phyloP scores from a whole-genome alignment of 2,329 filamentous ascomycete species.

The Bretziella fagacearum region DNA sequence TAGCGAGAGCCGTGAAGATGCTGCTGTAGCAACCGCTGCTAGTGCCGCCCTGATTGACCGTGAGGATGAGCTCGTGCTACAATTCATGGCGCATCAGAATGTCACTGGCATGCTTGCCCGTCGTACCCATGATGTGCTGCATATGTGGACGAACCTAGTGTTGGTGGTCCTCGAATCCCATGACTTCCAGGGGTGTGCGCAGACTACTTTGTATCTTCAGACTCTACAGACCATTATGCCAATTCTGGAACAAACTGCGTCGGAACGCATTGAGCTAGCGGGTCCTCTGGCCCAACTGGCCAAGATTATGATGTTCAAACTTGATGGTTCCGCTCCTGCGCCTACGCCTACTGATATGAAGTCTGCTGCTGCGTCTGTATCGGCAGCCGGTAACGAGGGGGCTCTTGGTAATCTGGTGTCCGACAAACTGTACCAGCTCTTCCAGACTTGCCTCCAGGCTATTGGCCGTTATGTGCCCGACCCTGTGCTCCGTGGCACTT shows the following conservation, averaged over 20 bases:
- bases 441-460: constrained; percentile 69
- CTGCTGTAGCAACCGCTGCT: constrained; percentile 32
- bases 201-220: constrained; percentile 67
- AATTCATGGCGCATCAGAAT: constrained; percentile 47
- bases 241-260: constrained; percentile 63
- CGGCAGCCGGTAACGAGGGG: not conserved
- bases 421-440: constrained; percentile 80
- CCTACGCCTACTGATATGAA: constrained; percentile 16
- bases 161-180: constrained; percentile 70
- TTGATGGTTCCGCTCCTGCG: constrained; percentile 29
- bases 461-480: constrained; percentile 58
- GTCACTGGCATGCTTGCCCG: constrained; percentile 39
- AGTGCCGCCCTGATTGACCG: constrained; percentile 34
- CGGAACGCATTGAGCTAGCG: constrained; percentile 51
- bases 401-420: constrained; percentile 56
- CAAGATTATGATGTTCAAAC: constrained; percentile 51
- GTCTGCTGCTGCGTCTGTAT: constrained; percentile 25
- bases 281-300: constrained; percentile 63
- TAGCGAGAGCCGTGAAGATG: constrained; percentile 38
- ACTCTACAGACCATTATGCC: constrained; percentile 76
- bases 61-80: constrained; percentile 43
- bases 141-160: constrained; percentile 70
- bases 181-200: constrained; percentile 55
- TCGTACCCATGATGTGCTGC: constrained; percentile 50
- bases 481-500: constrained; percentile 58